Percentiles rank a stretch among this genome's conserved stretches.
Evolutionary conservation across 208 protist species (phyloP).

Genomic region (Crithidia mellificae): DNA sequence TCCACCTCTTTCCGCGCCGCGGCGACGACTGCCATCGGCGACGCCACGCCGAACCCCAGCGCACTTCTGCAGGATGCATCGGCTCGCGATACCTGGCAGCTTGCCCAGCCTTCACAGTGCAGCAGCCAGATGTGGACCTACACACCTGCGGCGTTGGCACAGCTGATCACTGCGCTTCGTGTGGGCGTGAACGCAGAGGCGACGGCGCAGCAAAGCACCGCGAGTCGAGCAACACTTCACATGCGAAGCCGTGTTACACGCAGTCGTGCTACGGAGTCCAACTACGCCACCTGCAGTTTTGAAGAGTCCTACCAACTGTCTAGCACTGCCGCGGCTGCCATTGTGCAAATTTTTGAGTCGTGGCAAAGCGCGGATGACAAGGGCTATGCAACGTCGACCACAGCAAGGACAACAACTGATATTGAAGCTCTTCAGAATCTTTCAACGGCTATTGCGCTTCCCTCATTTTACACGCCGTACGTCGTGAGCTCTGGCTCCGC

Average conservation of each 20-base stretch:
- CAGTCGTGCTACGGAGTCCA: conserved; percentile 14
- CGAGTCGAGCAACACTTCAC: neutral
- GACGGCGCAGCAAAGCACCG: neutral
- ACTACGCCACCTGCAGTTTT: conserved; percentile 8
- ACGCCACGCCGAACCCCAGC: neutral
- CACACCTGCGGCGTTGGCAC: conserved; percentile 23
- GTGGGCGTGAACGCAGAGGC: neutral
- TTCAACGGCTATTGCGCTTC: conserved; percentile 2
- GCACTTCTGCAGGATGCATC: conserved; percentile 19
- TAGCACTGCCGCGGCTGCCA: neutral
- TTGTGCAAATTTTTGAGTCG: conserved; percentile 12
- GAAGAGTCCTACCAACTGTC: conserved; percentile 33
- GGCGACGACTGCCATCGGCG: conserved; percentile 11
- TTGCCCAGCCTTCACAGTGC: conserved; percentile 19
- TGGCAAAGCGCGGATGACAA: conserved; percentile 16
- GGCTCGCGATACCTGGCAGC: conserved; percentile 31
- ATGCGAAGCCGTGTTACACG: conserved; percentile 22
- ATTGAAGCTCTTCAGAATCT: neutral
- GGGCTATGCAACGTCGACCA: no score
- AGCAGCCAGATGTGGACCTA: conserved; percentile 37
- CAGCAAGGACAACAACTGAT: neutral
- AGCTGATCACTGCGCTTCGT: no score
- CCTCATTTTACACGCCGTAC: conserved; percentile 29
- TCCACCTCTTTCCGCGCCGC: conserved; percentile 21
- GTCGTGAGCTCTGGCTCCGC: conserved; percentile 11